phyloP scores from a whole-genome alignment of 2,329 filamentous ascomycete genomes.

The Sphaerulina vaccinii region DNA sequence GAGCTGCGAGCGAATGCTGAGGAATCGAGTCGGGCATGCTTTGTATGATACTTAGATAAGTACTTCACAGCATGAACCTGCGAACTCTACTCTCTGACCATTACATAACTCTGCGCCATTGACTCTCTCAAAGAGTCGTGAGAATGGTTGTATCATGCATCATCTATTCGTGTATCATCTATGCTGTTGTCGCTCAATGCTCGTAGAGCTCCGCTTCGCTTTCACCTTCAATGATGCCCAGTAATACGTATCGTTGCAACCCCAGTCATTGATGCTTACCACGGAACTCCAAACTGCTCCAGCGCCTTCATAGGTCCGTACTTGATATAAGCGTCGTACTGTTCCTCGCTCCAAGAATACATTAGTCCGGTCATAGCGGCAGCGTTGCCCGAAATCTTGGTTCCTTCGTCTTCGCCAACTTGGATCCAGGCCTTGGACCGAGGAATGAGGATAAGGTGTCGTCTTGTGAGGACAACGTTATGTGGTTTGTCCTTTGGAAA shows the following conservation, averaged over 20 bases:
- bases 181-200: too few species aligned
- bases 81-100: too few species aligned
- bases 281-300: slow-evolving; percentile 20
- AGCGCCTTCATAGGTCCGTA: slow-evolving; percentile 21
- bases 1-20: too few species aligned
- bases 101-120: too few species aligned
- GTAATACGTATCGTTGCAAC: neutral
- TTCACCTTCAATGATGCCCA: too few species aligned
- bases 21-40: too few species aligned
- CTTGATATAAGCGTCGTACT: slow-evolving; percentile 19
- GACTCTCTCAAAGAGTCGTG: too few species aligned
- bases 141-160: too few species aligned
- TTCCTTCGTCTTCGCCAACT: slow-evolving; percentile 31
- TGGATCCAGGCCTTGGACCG: slow-evolving; percentile 29
- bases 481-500: slow-evolving; percentile 30
- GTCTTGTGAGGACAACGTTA: slow-evolving; percentile 38
- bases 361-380: slow-evolving; percentile 41
- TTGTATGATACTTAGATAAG: too few species aligned
- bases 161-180: too few species aligned
- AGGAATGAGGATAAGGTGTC: slow-evolving; percentile 40
- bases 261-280: neutral
- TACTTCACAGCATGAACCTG: too few species aligned
- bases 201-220: too few species aligned
- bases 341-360: slow-evolving; percentile 20
- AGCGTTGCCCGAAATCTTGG: slow-evolving; percentile 28